Evolutionary conservation across 2,329 filamentous ascomycete species (phyloP).

Genomic region (Xenosphaeropsis pyriputrescens): DNA sequence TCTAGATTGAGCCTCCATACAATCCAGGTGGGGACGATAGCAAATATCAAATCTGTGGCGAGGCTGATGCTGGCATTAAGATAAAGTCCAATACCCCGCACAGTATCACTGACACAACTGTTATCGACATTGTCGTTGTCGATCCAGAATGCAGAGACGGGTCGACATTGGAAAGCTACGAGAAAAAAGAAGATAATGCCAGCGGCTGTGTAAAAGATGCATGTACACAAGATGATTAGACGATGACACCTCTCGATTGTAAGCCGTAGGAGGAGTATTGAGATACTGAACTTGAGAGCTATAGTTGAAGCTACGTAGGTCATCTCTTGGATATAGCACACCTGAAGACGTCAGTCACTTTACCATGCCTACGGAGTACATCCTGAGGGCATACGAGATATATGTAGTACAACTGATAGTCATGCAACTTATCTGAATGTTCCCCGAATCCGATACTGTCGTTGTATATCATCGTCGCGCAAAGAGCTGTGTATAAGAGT

Average conservation of each 20-base stretch:
- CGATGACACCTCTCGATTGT: not conserved
- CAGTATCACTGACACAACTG: not conserved
- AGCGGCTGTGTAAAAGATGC: not conserved
- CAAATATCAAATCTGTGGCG: constrained; percentile 1
- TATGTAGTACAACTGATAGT: too few species aligned
- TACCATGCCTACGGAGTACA: too few species aligned
- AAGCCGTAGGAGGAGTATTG: constrained; percentile 1
- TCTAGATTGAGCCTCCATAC: constrained; percentile 1
- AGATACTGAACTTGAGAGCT: constrained; percentile 1
- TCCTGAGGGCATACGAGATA: too few species aligned
- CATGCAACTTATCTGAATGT: not conserved
- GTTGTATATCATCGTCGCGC: not conserved
- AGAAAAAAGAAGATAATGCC: not conserved
- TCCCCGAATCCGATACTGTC: not conserved
- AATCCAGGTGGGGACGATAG: not conserved
- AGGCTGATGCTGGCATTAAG: constrained; percentile 1
- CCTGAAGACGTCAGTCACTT: not conserved
- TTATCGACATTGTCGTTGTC: not conserved
- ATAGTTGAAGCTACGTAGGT: constrained; percentile 1
- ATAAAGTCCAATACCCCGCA: not conserved
- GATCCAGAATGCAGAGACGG: constrained; percentile 1
- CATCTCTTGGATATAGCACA: constrained; percentile 1
- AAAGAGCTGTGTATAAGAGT: not conserved
- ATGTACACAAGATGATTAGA: not conserved
- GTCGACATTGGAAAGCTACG: constrained; percentile 2